phyloP scores from a whole-genome alignment of 176 grass and related monocot genomes.

The Cenchrus fungigraminus region DNA sequence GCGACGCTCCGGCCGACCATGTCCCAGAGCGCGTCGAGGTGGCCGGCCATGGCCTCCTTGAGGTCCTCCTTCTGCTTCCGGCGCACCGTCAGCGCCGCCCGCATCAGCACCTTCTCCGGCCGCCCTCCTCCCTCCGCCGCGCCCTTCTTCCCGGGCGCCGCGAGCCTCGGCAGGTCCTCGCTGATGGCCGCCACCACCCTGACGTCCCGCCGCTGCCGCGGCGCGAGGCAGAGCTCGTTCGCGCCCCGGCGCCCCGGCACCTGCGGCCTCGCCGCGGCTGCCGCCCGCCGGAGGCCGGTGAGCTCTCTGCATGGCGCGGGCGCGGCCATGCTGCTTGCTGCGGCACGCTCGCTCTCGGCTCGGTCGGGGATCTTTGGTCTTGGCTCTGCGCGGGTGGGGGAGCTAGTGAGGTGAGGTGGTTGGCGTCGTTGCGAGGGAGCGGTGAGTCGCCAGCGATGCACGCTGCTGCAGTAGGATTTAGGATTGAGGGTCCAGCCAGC shows the following conservation, averaged over 20 bases:
- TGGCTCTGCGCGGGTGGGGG: constrained; percentile 2
- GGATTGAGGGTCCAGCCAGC: not conserved
- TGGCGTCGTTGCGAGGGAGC: not conserved
- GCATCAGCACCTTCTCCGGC: constrained; percentile 53
- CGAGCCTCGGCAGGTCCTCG: constrained; percentile 62
- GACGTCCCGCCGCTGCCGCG: constrained; percentile 2
- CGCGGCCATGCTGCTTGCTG: constrained; percentile 29
- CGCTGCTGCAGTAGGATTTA: not conserved
- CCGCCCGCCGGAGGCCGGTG: constrained; percentile 5
- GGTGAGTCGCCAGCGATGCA: not conserved
- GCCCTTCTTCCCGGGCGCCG: constrained; percentile 27
- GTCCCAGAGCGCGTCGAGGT: constrained; percentile 84
- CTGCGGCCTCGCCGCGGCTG: not conserved
- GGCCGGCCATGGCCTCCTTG: constrained; percentile 75
- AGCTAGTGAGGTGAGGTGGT: constrained; percentile 25
- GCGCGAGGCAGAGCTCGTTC: constrained; percentile 52
- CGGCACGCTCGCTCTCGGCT: not conserved
- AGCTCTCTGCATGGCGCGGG: constrained; percentile 56
- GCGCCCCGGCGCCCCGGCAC: not conserved
- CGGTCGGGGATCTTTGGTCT: constrained; percentile 22
- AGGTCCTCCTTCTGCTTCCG: constrained; percentile 97
- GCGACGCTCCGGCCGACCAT: constrained; percentile 83
- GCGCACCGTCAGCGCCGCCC: constrained; percentile 89
- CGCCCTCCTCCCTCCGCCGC: not conserved
- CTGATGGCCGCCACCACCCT: constrained; percentile 73